Conservation (phyloP, 192 early-diverging fungal species). For the Irineochytrium annulatum region DNA sequence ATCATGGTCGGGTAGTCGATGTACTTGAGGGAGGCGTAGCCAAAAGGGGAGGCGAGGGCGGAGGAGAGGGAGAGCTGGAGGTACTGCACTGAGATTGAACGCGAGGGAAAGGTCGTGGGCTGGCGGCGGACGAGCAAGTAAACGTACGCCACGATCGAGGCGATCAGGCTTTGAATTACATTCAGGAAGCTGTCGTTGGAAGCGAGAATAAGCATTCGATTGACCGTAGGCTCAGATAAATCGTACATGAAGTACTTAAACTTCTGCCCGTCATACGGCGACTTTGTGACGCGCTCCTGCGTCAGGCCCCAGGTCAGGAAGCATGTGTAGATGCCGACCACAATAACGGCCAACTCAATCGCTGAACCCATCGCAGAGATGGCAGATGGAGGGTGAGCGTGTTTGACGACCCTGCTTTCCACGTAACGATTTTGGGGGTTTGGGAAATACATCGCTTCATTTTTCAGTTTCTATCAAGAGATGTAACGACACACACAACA, state of each 20-base stretch:
- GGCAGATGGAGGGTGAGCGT: too few relatives aligned
- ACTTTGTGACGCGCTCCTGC: constrained; percentile 89
- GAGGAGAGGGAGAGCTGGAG: constrained; percentile 71
- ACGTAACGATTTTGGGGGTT: too few relatives aligned
- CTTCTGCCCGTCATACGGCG: constrained; percentile 51
- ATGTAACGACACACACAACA: too few relatives aligned
- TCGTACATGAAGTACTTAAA: constrained; percentile 81
- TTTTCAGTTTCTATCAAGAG: too few relatives aligned
- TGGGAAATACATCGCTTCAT: too few relatives aligned
- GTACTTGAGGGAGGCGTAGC: constrained; percentile 86
- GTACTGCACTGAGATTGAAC: constrained; percentile 54
- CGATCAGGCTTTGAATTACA: constrained; percentile 75
- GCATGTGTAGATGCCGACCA: constrained; percentile 87
- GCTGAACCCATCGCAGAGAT: not conserved
- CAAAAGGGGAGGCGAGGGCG: constrained; percentile 81
- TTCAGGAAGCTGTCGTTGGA: constrained; percentile 61
- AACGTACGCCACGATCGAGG: constrained; percentile 68
- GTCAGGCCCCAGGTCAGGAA: constrained; percentile 95
- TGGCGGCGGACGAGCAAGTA: constrained; percentile 63
- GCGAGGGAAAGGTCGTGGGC: constrained; percentile 27
- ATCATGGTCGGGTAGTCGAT: constrained; percentile 98
- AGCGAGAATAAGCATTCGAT: not conserved
- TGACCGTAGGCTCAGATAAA: too few relatives aligned
- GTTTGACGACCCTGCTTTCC: too few relatives aligned
- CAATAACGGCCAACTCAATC: constrained; percentile 62